Conservation (phyloP, 257 asterid genomes). For the Thymus mandschuricus region DNA sequence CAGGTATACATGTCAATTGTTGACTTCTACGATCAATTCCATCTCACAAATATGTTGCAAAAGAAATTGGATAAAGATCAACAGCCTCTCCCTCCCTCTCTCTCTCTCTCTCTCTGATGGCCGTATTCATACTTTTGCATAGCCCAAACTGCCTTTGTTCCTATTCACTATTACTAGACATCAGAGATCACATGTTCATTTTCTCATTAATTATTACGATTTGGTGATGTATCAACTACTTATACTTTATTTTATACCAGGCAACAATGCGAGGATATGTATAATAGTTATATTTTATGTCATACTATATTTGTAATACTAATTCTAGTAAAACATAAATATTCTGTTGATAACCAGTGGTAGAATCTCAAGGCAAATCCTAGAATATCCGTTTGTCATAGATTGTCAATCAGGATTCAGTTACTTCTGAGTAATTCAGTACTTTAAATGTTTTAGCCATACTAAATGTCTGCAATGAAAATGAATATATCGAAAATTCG, state of each 20-base stretch:
- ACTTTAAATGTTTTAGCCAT: constrained; percentile 4
- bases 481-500: not conserved
- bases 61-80: constrained; percentile 17
- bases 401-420: not conserved
- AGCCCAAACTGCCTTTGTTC: not conserved
- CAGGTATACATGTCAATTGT: constrained; percentile 55
- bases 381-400: not conserved
- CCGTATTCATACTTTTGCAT: not conserved
- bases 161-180: constrained; percentile 5
- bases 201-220: not conserved
- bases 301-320: not conserved
- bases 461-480: constrained; percentile 11
- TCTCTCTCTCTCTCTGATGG: constrained; percentile 15
- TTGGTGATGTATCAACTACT: not conserved
- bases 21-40: constrained; percentile 13
- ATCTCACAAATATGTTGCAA: constrained; percentile 25
- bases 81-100: too few species aligned
- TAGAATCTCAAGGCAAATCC: not conserved
- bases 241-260: not conserved
- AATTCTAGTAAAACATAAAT: not conserved
- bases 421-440: not conserved
- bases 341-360: not conserved
- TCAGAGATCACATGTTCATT: not conserved
- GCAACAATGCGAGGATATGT: too few species aligned
- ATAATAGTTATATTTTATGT: too few species aligned